Percentiles rank a stretch among this genome's conserved stretches.
phyloP scores from a whole-genome alignment of 768 basidiomycete species.

The Leccinum rimulosum region DNA sequence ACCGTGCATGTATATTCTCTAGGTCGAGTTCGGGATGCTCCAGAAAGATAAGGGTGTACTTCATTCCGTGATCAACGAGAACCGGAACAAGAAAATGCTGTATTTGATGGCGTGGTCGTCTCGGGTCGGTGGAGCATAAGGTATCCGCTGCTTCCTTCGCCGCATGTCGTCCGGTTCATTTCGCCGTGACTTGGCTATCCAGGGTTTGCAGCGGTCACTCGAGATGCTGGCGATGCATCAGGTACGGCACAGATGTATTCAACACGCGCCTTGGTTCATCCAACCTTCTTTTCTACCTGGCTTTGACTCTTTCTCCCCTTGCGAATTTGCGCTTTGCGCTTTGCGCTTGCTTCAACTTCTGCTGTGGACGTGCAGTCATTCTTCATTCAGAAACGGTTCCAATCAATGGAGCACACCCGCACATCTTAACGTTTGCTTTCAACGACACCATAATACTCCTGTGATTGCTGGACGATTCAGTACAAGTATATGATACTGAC shows the following conservation, averaged over 20 bases:
- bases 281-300: constrained; percentile 32
- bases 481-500: constrained; percentile 59
- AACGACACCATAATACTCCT: constrained; percentile 62
- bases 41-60: constrained; percentile 49
- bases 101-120: constrained; percentile 36
- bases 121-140: neutral
- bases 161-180: neutral
- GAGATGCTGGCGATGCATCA: constrained; percentile 33
- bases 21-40: constrained; percentile 53
- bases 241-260: constrained; percentile 31
- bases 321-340: constrained; percentile 46
- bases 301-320: constrained; percentile 58
- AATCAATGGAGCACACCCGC: constrained; percentile 45
- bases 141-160: neutral
- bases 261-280: neutral
- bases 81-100: constrained; percentile 48
- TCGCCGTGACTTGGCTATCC: neutral
- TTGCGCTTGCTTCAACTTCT: constrained; percentile 45
- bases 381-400: constrained; percentile 49
- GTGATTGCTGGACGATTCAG: constrained; percentile 54
- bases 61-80: constrained; percentile 55
- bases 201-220: constrained; percentile 59
- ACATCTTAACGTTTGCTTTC: constrained; percentile 52
- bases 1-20: neutral
- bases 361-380: constrained; percentile 41